Base-by-base conservation (phyloP, 768 basidiomycete species). In the Multifurca ochricompacta region DNA sequence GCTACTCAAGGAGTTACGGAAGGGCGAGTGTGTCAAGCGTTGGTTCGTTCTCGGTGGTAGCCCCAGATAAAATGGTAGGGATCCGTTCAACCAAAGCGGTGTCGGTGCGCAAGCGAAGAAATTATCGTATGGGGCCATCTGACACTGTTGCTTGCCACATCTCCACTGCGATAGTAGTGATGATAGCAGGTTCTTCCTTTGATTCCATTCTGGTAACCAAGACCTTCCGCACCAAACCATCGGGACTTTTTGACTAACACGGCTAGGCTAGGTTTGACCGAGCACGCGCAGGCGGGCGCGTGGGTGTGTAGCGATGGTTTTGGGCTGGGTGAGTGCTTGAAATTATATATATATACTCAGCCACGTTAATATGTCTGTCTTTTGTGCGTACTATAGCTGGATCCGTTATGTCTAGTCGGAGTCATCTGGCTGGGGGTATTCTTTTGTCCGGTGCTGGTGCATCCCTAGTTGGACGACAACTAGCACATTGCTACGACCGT, bases 271-370 rank as follows among this genome's bases (percentile, higher is more conserved):
- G 31, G n/a, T n/a, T 36, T 18, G 11, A 35, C 19, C 19, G n/a
- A 32, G 36, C 30, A 27, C 31, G 31, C 19, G 28, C n/a, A 19
- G 30, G 10, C 25, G 30, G 36, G 43, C 30, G 30, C 42, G 10
- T 5, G 13, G 35, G 34, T 37, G 25, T 18, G 11, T 30, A 28
- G 27, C 47, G 39, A 30, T 21, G 13, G 8, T 23, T 34, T 19
- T n/a, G 43, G 48, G 16, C 18, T 27, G 32, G 13, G 48, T 45
- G 43, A 56, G 54, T 56, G 18, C 43, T 34, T 27, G 43, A 11
- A 23, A 25, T 23, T 16, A 30, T 21, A 32, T 10, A 32, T 10
- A 27, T n/a, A 43, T 13, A 11, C 21, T 16, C 16, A 7, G 5
- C 27, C 1, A 16, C 8, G 36, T 30, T 45, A 48, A 44, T 31